Conservation (phyloP, 495 filamentous ascomycete genomes). For the Talaromyces liani region DNA sequence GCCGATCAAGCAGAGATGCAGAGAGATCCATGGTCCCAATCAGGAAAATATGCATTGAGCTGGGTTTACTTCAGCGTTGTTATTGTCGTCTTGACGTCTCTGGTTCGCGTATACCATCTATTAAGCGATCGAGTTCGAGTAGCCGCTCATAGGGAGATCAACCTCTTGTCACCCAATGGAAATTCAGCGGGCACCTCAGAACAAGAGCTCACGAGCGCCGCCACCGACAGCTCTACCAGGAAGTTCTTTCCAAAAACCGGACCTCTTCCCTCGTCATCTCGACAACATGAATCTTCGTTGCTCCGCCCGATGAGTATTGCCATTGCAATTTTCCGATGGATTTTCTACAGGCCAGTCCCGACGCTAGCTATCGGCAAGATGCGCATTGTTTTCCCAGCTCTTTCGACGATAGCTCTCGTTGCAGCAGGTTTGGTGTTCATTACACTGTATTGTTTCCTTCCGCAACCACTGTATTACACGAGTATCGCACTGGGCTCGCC, state of each 20-base stretch:
- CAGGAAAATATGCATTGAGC: slow-evolving; percentile 81
- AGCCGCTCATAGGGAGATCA: slow-evolving; percentile 66
- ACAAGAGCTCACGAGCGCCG: slow-evolving; percentile 59
- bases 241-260: slow-evolving; percentile 65
- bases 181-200: slow-evolving; percentile 31
- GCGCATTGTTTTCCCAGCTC: slow-evolving; percentile 67
- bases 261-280: slow-evolving; percentile 24
- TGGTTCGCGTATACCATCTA: slow-evolving; percentile 69
- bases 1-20: slow-evolving; percentile 66
- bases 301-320: slow-evolving; percentile 64
- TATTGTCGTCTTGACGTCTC: slow-evolving; percentile 52
- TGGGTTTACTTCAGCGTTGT: slow-evolving; percentile 82
- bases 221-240: slow-evolving; percentile 56
- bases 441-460: slow-evolving; percentile 73
- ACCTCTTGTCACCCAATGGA: background rate
- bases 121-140: slow-evolving; percentile 86
- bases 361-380: slow-evolving; percentile 52
- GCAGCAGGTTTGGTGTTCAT: slow-evolving; percentile 60
- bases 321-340: slow-evolving; percentile 70
- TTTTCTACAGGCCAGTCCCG: slow-evolving; percentile 80
- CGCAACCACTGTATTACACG: slow-evolving; percentile 77
- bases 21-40: slow-evolving; percentile 68
- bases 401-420: slow-evolving; percentile 59
- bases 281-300: slow-evolving; percentile 57
- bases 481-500: slow-evolving; percentile 81